phyloP scores from a whole-genome alignment of 306 rosid species.

The Rosa multiflora region DNA sequence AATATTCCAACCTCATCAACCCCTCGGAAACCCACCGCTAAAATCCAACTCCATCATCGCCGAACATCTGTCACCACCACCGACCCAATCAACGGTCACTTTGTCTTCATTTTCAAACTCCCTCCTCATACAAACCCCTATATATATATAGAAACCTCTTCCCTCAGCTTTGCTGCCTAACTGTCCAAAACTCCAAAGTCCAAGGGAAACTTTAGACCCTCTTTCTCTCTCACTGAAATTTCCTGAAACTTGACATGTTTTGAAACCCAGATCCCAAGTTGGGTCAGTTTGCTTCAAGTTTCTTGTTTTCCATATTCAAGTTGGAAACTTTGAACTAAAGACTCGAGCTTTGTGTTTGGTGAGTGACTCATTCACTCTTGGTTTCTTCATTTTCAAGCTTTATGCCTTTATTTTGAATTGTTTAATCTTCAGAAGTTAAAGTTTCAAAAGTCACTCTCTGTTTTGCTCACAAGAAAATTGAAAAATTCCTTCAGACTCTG shows the following conservation, averaged over 20 bases:
- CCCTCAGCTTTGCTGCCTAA: background rate
- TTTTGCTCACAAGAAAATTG: conserved; percentile 23
- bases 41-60: background rate
- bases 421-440: background rate
- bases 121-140: background rate
- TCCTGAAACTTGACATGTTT: background rate
- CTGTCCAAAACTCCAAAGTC: background rate
- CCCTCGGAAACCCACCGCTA: background rate
- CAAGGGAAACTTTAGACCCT: background rate
- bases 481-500: background rate
- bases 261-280: conserved; percentile 1
- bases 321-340: conserved; percentile 1
- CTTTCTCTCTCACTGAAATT: conserved; percentile 8
- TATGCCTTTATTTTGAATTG: background rate
- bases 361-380: background rate
- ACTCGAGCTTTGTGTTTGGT: conserved; percentile 9
- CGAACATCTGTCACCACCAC: conserved; percentile 5
- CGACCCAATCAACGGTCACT: conserved; percentile 21
- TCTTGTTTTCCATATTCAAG: background rate
- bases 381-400: background rate
- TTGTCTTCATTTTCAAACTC: background rate
- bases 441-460: conserved; percentile 9
- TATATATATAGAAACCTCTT: background rate
- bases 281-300: background rate
- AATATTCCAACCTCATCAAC: background rate